phyloP scores from a whole-genome alignment of 2,329 filamentous ascomycete species.

The Diplocarpon mali region DNA sequence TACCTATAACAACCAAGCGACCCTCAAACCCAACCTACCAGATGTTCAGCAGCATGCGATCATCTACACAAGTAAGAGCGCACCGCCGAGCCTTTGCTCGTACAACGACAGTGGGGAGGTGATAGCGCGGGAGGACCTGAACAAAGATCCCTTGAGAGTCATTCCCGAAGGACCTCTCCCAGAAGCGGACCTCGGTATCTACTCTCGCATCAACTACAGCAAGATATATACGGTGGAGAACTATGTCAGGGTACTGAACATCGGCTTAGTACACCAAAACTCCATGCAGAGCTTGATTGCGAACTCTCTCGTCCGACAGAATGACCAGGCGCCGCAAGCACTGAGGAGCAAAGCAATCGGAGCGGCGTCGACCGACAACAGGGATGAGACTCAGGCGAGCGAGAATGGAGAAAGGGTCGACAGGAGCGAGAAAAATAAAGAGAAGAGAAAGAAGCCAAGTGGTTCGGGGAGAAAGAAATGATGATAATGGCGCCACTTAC shows the following conservation, averaged over 20 bases:
- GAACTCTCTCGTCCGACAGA: background rate
- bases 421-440: too few relatives aligned
- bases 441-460: too few relatives aligned
- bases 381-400: too few relatives aligned
- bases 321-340: background rate
- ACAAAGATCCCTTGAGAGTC: conserved; percentile 16
- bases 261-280: conserved; percentile 12
- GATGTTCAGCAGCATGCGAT: conserved; percentile 11
- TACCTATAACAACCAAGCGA: conserved; percentile 11
- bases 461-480: too few relatives aligned
- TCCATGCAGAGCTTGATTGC: background rate
- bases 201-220: conserved; percentile 21
- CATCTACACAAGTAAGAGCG: conserved; percentile 3
- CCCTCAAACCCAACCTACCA: conserved; percentile 11
- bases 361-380: too few relatives aligned
- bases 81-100: too few relatives aligned
- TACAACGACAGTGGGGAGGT: conserved; percentile 4
- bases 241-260: conserved; percentile 19
- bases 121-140: conserved; percentile 11
- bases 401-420: background rate
- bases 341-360: background rate
- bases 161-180: conserved; percentile 4
- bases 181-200: conserved; percentile 8
- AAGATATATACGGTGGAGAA: conserved; percentile 25
- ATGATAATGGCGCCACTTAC: background rate